Percentiles rank a stretch among this genome's conserved stretches.
phyloP scores from a whole-genome alignment of 768 basidiomycete genomes.

The Tephrocybe sp. region DNA sequence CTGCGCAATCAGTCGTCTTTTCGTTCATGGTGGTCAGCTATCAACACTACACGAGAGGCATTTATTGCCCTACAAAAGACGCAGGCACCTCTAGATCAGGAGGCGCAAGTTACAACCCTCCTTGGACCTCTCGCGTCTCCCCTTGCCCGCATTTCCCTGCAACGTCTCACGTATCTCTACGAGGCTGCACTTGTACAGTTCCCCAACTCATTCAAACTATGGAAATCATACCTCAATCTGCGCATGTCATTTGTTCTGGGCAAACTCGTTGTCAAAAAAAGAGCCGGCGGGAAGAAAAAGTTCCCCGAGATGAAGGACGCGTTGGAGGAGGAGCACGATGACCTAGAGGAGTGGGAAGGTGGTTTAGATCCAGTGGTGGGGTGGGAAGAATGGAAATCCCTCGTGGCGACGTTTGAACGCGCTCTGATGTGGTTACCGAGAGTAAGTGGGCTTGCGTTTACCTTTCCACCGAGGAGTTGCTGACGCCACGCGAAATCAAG shows the following conservation, averaged over 20 bases:
- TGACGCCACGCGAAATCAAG: conserved; percentile 35
- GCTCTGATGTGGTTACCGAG: conserved; percentile 93
- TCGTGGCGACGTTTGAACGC: conserved; percentile 87
- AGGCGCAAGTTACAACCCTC: conserved; percentile 50
- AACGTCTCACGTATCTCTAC: conserved; percentile 88
- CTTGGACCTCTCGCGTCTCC: conserved; percentile 81
- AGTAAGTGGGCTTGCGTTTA: conserved; percentile 42
- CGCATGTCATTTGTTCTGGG: conserved; percentile 88
- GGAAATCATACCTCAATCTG: conserved; percentile 88
- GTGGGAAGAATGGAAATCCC: conserved; percentile 91
- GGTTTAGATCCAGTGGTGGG: conserved; percentile 88
- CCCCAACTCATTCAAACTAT: conserved; percentile 88
- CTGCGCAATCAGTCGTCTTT: conserved; percentile 88
- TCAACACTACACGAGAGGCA: conserved; percentile 70
- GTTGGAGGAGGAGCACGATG: conserved; percentile 79
- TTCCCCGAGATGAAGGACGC: conserved; percentile 89
- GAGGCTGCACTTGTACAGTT: conserved; percentile 88
- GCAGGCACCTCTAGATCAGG: conserved; percentile 45
- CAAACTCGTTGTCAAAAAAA: conserved; percentile 64
- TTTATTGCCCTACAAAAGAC: conserved; percentile 55
- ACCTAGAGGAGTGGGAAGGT: conserved; percentile 81
- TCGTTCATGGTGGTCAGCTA: conserved; percentile 89
- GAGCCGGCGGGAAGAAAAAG: conserved; percentile 87
- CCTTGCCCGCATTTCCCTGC: conserved; percentile 70
- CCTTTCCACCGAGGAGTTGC: neutral